These are phyloP conservation scores for Musa schizocarpa DNA, from an alignment of 176 grass and related monocot genomes.

Conservation along the genomic window DNA sequence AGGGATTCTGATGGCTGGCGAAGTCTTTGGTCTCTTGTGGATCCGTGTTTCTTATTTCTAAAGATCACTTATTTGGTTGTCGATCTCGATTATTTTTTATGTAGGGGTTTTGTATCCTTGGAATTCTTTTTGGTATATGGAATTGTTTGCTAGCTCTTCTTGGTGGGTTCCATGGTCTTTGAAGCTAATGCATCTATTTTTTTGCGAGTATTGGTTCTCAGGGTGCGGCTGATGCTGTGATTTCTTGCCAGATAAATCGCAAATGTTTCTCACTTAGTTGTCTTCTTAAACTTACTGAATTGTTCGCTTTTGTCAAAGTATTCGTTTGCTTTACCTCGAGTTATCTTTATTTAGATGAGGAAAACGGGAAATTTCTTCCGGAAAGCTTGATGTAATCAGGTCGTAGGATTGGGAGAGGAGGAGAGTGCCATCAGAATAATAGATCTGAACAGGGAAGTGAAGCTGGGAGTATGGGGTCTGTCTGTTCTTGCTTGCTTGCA, in stretches of 20 bases:
- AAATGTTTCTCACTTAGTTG: neutral
- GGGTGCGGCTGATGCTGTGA: neutral
- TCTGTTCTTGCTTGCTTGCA: slow-evolving; percentile 66
- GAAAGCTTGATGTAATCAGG: slow-evolving; percentile 4
- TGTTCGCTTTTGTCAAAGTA: too few species aligned
- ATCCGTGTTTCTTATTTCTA: neutral
- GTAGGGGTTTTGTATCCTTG: neutral
- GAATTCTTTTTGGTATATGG: neutral
- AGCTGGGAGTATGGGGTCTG: slow-evolving; percentile 55
- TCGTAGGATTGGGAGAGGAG: neutral
- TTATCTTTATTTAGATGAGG: neutral
- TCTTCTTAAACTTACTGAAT: too few species aligned
- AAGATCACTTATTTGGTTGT: neutral
- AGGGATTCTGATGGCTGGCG: neutral
- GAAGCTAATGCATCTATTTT: neutral
- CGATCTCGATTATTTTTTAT: neutral
- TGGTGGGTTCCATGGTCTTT: neutral
- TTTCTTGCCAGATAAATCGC: neutral
- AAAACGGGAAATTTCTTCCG: neutral
- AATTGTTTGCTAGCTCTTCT: neutral
- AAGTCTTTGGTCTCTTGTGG: neutral
- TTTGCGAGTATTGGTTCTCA: neutral
- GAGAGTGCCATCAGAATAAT: neutral
- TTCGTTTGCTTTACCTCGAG: neutral
- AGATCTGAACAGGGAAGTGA: neutral